Evolutionary conservation across 768 basidiomycete species (phyloP).

Genomic region (Psilocybe subaeruginosa): DNA sequence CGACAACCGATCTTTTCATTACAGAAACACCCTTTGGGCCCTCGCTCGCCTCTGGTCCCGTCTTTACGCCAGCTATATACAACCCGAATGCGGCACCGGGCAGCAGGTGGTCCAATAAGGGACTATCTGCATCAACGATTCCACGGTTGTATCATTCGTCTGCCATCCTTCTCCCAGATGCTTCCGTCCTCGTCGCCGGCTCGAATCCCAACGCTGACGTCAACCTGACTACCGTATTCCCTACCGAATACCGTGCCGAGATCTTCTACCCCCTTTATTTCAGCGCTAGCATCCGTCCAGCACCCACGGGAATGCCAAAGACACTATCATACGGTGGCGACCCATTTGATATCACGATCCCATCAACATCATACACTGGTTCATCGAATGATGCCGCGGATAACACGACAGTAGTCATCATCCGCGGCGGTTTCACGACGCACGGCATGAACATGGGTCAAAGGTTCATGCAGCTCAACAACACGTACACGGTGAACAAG

Average conservation of each 20-base stretch:
- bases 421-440: conserved; percentile 82
- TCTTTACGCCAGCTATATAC: conserved; percentile 78
- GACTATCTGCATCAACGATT: conserved; percentile 61
- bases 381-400: conserved; percentile 70
- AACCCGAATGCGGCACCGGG: conserved; percentile 74
- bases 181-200: conserved; percentile 83
- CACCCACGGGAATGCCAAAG: conserved; percentile 65
- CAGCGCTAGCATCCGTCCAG: conserved; percentile 64
- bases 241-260: conserved; percentile 81
- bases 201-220: conserved; percentile 92
- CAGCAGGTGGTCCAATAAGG: conserved; percentile 69
- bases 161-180: conserved; percentile 84
- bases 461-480: conserved; percentile 77
- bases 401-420: conserved; percentile 72
- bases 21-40: conserved; percentile 58
- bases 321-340: conserved; percentile 82
- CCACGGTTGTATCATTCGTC: conserved; percentile 89
- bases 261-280: conserved; percentile 93
- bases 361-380: conserved; percentile 67
- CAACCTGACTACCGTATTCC: conserved; percentile 56
- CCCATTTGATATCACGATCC: conserved; percentile 76
- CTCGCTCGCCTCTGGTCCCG: conserved; percentile 79
- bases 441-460: conserved; percentile 90
- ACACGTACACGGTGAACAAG: conserved; percentile 75
- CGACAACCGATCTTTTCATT: conserved; percentile 48